These are phyloP conservation scores for Botrytis hyacinthi DNA, from an alignment of 2,329 filamentous ascomycete species.

Conservation along the genomic window DNA sequence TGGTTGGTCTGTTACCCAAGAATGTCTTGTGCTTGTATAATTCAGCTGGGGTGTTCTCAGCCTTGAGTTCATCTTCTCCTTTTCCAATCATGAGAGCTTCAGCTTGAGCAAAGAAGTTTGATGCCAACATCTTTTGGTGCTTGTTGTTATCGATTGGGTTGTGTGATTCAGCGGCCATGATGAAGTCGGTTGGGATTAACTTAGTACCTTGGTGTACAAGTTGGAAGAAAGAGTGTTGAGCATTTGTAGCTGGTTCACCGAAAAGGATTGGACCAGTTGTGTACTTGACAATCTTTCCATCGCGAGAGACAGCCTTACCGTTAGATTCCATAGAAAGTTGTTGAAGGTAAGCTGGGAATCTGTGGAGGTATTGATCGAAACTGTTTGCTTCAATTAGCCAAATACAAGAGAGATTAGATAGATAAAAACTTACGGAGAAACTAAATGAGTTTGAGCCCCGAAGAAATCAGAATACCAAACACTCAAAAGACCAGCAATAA, in stretches of 20 bases:
- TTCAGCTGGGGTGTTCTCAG: slow-evolving; percentile 68
- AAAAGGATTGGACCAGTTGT: slow-evolving; percentile 95
- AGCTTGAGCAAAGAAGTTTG: slow-evolving; percentile 87
- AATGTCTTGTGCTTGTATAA: slow-evolving; percentile 99
- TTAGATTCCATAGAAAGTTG: slow-evolving; percentile 99
- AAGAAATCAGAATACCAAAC: slow-evolving; percentile 99
- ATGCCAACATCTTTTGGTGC: slow-evolving; percentile 94
- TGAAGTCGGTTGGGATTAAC: slow-evolving; percentile 97
- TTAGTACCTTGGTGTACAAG: slow-evolving; percentile 98
- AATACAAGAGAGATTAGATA: slow-evolving; percentile 17
- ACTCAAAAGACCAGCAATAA: slow-evolving; percentile 86
- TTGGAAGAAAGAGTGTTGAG: slow-evolving; percentile 99
- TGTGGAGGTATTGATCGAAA: slow-evolving; percentile 98
- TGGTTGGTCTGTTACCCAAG: slow-evolving; percentile 94
- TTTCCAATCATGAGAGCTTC: slow-evolving; percentile 91
- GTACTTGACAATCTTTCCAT: slow-evolving; percentile 89
- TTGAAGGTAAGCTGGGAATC: slow-evolving; percentile 98
- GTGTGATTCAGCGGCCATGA: slow-evolving; percentile 92
- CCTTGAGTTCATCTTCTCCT: slow-evolving; percentile 74
- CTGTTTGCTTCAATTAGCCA: slow-evolving; percentile 49
- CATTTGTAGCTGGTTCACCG: slow-evolving; percentile 97
- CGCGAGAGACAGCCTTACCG: slow-evolving; percentile 92
- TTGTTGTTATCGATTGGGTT: slow-evolving; percentile 90
- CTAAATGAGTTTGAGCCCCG: slow-evolving; percentile 94
- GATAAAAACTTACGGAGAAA: slow-evolving; percentile 73